Evolutionary conservation across 495 filamentous ascomycete genomes (phyloP), one percentile per base, ranked within the genome.

Genomic region (Lasiosphaeris hirsuta): DNA sequence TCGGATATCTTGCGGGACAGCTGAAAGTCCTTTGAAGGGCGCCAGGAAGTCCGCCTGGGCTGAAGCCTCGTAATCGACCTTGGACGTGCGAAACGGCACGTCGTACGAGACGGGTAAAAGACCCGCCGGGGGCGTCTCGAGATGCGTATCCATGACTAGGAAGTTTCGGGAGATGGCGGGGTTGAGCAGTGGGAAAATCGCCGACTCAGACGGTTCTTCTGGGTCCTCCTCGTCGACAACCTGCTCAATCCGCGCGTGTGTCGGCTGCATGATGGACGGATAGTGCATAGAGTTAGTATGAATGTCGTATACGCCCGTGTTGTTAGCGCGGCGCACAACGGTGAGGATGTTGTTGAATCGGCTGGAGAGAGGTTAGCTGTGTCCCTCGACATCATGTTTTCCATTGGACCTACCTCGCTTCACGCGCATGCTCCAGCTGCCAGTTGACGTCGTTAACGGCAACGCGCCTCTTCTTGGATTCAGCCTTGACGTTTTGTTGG

Each of bases 391-490:
- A 14, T 36, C 17, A 54, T 43, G 8, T 23, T 10, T 13, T 10
- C 11, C 11, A 13, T 42, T 11, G 11, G 5, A 72, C 85, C 67
- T 76, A 95, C 90, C 88, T 92, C 35, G 94, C 89, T 64, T 91
- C 89, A 18, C 88, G 84, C 17, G 91, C 91, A 69, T 98, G 94
- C 73, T 97, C 92, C 17, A 92, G 74, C 83, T 94, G 92, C 94
- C 94, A 98, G 66, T 98, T 98, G n/a, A 87, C 83, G 56, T 93
- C 90, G 30, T 91, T 98, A n/a, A 98, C 85, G 18, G 88, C 84
- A 7, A 95, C 85, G 48, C 89, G 86, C 55, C 89, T 81, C 73
- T 94, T 96, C 72, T 93, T 93, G 51, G 74, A 74, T 11, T 83
- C 77, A 11, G 78, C 79, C 71, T 92, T 94, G 48, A 90, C 89